Base-by-base conservation (phyloP, 768 basidiomycete genomes). In the Postia placenta region DNA sequence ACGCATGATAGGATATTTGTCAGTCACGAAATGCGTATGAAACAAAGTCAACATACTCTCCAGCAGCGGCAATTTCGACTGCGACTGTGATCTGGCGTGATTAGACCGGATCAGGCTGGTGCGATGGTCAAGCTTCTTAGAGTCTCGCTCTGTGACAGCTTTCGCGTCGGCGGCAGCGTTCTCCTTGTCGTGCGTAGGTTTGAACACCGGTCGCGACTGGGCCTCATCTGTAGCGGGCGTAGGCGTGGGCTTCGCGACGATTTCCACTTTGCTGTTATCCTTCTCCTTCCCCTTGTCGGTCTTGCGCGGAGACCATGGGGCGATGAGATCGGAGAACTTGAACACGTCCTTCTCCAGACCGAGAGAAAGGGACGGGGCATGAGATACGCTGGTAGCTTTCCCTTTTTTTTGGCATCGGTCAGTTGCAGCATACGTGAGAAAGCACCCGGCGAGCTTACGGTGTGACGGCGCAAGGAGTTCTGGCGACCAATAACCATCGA, bases 401-500 rank as follows among this genome's bases (percentile, higher is more conserved):
- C 60, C 72, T 74, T 55, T 1, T n/a, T 25, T 28, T 39, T 14
- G 20, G 6, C 6, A 22, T 19, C 47, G 49, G 20, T 30, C 11
- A 56, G 47, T 7, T 27, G 24, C 22, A 11, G 14, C 28, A 14
- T 20, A 33, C 39, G 26, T 14, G n/a, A 2, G 17, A 15, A 23
- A n/a, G 22, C 2, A 19, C 24, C 5, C 33, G 15, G 44, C 17
- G 4, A 69, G 72, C 76, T 48, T 56, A 80, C 78, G 70, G 57
- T 81, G 77, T 15, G 62, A 15, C 36, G 42, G 5, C 20, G 43
- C 64, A 60, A 47, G 61, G 62, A 49, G 56, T 33, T 53, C 56
- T 22, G 60, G 57, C 5, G 68, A 64, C 87, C 87, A 92, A 61
- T 85, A 92, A 1, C 71, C 50, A 57, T 92, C 88, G 20, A 57